Percentiles rank a stretch among this genome's conserved stretches.
phyloP scores from a whole-genome alignment of 306 rosid species.

The Cicer chorassanicum region DNA sequence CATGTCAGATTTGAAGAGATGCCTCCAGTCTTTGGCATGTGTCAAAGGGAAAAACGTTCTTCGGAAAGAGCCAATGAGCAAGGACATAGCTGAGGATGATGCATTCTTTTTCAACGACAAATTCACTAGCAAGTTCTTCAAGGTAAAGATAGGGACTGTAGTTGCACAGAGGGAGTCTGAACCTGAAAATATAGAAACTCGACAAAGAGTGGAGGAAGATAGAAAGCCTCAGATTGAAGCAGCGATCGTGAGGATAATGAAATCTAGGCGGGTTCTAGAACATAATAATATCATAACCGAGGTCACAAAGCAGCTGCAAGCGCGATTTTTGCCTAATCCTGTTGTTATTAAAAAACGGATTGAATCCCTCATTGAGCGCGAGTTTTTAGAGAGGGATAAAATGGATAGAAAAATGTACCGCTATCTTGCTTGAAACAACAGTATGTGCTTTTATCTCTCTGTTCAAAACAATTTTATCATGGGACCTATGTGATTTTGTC shows the following conservation, averaged over 20 bases:
- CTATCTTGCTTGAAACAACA: constrained; percentile 61
- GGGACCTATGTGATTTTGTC: constrained; percentile 46
- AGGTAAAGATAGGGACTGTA: constrained; percentile 68
- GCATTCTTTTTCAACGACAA: constrained; percentile 57
- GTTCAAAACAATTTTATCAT: constrained; percentile 36
- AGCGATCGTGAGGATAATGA: constrained; percentile 67
- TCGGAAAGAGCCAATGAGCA: constrained; percentile 66
- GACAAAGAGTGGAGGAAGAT: constrained; percentile 67
- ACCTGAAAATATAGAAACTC: constrained; percentile 62
- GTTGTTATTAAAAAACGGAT: constrained; percentile 60
- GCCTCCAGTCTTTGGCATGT: constrained; percentile 65
- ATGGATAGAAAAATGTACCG: constrained; percentile 59
- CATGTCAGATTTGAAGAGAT: constrained; percentile 54
- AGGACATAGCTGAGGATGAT: constrained; percentile 64
- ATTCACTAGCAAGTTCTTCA: constrained; percentile 60
- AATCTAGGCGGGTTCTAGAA: constrained; percentile 56
- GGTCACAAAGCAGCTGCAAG: constrained; percentile 68
- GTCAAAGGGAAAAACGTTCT: constrained; percentile 64
- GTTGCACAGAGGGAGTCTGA: constrained; percentile 65
- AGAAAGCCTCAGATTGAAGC: constrained; percentile 70
- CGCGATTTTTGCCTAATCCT: constrained; percentile 60
- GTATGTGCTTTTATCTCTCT: constrained; percentile 30
- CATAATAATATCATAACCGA: constrained; percentile 62
- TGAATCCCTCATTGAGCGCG: constrained; percentile 67
- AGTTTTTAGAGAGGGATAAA: constrained; percentile 63